Evolutionary conservation across 2,329 filamentous ascomycete genomes (phyloP), one percentile per base, ranked within the genome.

Genomic region (Xylaria sp.): DNA sequence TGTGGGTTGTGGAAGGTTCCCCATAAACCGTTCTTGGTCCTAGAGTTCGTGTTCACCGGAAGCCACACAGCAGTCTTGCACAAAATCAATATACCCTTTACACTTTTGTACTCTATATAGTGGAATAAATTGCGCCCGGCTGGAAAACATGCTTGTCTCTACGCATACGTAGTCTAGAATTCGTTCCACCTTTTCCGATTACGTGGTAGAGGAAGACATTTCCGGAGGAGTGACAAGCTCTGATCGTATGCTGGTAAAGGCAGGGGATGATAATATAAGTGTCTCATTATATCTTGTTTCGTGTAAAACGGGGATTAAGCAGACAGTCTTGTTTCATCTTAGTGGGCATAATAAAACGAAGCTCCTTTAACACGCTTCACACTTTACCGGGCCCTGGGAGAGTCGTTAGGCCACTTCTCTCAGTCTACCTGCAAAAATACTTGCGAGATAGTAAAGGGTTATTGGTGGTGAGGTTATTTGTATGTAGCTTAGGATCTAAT

Each of bases 401-500:
- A 48, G 20, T 48, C 7, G 23, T 18, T 46, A 59, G 50, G 48
- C 10, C 56, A 48, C n/a, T 20, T 20, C 25, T 12, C 8, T 20
- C 20, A n/a, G 23, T 18, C 39, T 44, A 12, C 20, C 52, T 39
- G 23, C 9, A n/a, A 48, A 18, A 23, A 37, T 12, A 39, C 32
- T 54, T 48, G 6, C 18, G 55, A 37, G 15, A 51, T 34, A 61
- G 37, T 46, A 37, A 23, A 46, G 39, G 46, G 32, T 55, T 46
- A 66, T 64, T 66, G 55, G 61, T 69, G 51, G n/a, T 62, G 57
- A 63, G 52, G 56, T 61, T 63, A 70, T 70, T 63, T 72, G 72
- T 72, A 68, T 73, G 72, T 71, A 72, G 70, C 65, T 72, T 62
- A 76, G 72, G 70, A 73, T 78, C 76, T 79, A 79, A 72, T 77